These are phyloP conservation scores for Solanum habrochaites DNA, from an alignment of 257 asterid species.

Conservation along the genomic window DNA sequence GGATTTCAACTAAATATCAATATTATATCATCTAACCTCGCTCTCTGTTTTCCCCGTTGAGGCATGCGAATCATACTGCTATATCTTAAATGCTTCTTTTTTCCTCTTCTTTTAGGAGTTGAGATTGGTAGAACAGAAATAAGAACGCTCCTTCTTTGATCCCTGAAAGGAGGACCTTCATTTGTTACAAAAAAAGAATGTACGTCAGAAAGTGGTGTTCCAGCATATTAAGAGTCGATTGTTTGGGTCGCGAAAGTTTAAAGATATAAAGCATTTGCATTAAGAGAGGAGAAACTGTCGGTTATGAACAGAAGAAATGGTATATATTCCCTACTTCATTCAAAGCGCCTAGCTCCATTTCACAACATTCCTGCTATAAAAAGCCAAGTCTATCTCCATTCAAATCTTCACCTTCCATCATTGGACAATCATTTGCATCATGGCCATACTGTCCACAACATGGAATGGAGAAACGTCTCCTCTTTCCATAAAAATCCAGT, in stretches of 20 bases:
- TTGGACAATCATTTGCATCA: conserved; percentile 30
- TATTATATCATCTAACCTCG: background rate
- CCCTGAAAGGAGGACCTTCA: background rate
- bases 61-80: background rate
- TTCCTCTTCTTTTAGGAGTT: background rate
- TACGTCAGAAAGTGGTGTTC: background rate
- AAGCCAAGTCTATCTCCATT: conserved; percentile 28
- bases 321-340: background rate
- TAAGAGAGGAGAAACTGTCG: background rate
- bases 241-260: background rate
- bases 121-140: background rate
- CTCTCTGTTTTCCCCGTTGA: background rate
- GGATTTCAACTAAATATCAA: background rate
- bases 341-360: background rate
- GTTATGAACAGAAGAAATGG: background rate
- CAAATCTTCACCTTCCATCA: conserved; percentile 32
- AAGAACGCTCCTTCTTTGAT: background rate
- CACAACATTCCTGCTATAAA: conserved; percentile 13
- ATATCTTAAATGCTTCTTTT: background rate
- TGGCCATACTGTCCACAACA: conserved; percentile 37
- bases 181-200: background rate
- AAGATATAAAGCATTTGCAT: background rate
- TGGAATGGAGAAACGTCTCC: conserved; percentile 29
- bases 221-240: background rate
- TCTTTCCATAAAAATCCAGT: conserved; percentile 31